Percentiles rank a stretch among this genome's conserved stretches.
These are phyloP conservation scores for Nothophoma quercina DNA, from an alignment of 2,329 filamentous ascomycete species.

Conservation along the genomic window DNA sequence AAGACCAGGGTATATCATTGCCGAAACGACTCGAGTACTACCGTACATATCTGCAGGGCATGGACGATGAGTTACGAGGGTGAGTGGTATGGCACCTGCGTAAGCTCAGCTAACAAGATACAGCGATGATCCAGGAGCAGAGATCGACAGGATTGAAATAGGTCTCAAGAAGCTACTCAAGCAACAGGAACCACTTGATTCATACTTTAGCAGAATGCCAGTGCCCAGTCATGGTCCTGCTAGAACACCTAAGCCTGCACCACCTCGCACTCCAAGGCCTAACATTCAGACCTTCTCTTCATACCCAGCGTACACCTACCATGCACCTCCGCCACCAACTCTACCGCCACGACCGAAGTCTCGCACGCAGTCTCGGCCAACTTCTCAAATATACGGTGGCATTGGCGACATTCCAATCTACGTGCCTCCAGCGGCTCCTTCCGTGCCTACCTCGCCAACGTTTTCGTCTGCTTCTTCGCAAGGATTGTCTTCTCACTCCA, in stretches of 20 bases:
- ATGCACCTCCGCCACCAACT: conserved; percentile 22
- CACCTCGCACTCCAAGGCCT: conserved; percentile 38
- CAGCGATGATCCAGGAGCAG: conserved; percentile 41
- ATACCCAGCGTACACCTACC: conserved; percentile 33
- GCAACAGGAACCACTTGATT: conserved; percentile 46
- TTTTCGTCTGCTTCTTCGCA: conserved; percentile 54
- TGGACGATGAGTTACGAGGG: conserved; percentile 55
- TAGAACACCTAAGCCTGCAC: conserved; percentile 39
- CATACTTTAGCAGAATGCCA: conserved; percentile 42
- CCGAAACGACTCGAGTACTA: conserved; percentile 59
- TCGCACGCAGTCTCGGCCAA: conserved; percentile 7
- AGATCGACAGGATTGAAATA: conserved; percentile 36
- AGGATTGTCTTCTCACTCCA: conserved; percentile 48
- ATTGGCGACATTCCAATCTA: conserved; percentile 42
- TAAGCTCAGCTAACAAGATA: conserved; percentile 21
- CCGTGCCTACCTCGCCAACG: conserved; percentile 52
- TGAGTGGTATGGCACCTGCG: conserved; percentile 38
- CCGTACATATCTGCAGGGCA: conserved; percentile 57
- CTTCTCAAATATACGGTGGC: conserved; percentile 27
- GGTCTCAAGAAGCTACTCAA: conserved; percentile 43
- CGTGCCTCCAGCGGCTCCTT: conserved; percentile 47
- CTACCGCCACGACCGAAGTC: conserved; percentile 15
- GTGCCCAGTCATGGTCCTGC: conserved; percentile 33
- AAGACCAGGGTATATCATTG: conserved; percentile 56
- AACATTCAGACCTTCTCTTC: conserved; percentile 37